Conservation (phyloP, 768 basidiomycete genomes). For the Phallus indusiatus region DNA sequence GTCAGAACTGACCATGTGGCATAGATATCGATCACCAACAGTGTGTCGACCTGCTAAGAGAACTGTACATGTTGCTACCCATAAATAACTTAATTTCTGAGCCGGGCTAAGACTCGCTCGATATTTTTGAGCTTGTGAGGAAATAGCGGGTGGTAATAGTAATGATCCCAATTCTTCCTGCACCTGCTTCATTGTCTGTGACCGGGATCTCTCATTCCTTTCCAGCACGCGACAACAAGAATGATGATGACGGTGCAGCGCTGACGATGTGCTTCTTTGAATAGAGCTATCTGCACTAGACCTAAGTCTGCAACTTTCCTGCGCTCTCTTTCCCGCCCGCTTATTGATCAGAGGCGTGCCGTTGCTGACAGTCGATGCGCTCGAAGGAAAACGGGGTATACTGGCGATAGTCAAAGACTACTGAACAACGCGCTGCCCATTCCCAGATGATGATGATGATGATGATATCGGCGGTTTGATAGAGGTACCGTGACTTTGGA, state of each 20-base stretch:
- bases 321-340: conserved; percentile 35
- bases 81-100: no score
- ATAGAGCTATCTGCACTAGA: conserved; percentile 54
- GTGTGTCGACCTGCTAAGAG: no score
- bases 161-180: conserved; percentile 40
- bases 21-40: no score
- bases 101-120: no score
- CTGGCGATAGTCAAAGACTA: conserved; percentile 5
- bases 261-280: no score
- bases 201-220: no score
- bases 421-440: not conserved
- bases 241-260: no score
- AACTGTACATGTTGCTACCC: no score
- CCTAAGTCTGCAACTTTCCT: conserved; percentile 79
- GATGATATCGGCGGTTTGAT: conserved; percentile 15
- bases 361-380: not conserved
- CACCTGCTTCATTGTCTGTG: conserved; percentile 18
- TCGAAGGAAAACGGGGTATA: conserved; percentile 8
- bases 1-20: no score
- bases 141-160: no score
- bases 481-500: conserved; percentile 17
- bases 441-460: conserved; percentile 4
- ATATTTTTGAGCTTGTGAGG: no score
- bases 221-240: no score
- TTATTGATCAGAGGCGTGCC: conserved; percentile 3